A percentile compares a stretch with the other conserved stretches of the same genome.
Conservation (phyloP, 169 alveolate genomes). For the Eimeria falciformis region DNA sequence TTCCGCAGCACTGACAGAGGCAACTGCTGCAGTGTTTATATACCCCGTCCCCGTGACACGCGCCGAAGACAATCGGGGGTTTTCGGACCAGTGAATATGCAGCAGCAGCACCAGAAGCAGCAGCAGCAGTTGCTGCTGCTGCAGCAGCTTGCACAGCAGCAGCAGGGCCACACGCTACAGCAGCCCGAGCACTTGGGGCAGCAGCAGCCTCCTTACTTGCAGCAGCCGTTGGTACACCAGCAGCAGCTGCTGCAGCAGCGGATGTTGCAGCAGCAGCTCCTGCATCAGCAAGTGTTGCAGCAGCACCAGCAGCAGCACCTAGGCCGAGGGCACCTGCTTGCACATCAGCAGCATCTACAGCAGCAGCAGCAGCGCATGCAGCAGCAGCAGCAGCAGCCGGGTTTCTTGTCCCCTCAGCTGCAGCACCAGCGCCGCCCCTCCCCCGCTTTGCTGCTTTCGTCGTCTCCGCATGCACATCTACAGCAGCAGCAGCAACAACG, state of each 20-base stretch:
- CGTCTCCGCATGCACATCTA: neutral
- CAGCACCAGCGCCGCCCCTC: neutral
- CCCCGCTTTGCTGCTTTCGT: neutral
- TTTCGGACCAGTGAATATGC: neutral
- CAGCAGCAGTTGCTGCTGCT: neutral
- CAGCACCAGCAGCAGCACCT: slow-evolving; percentile 43
- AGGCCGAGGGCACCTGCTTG: neutral
- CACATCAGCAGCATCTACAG: slow-evolving; percentile 9
- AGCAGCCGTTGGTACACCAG: slow-evolving; percentile 32
- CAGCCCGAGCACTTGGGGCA: neutral
- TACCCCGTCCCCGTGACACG: neutral
- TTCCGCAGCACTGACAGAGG: neutral
- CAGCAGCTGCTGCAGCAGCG: slow-evolving; percentile 15
- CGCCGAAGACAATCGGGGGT: neutral
- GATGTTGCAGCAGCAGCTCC: neutral
- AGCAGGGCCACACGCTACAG: neutral
- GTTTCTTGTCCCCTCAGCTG: neutral
- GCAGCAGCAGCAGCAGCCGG: slow-evolving; percentile 31
- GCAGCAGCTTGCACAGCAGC: neutral
- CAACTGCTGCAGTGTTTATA: neutral
- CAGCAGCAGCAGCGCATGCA: slow-evolving; percentile 4
- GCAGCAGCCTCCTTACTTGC: slow-evolving; percentile 23
- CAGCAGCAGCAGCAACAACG: slow-evolving; percentile 29
- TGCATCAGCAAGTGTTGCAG: neutral
- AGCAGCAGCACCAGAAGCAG: slow-evolving; percentile 30